A percentile compares a stretch with the other conserved stretches of the same genome.
phyloP scores from a whole-genome alignment of 805 yeast species.

The Blastobotrys parvus region DNA sequence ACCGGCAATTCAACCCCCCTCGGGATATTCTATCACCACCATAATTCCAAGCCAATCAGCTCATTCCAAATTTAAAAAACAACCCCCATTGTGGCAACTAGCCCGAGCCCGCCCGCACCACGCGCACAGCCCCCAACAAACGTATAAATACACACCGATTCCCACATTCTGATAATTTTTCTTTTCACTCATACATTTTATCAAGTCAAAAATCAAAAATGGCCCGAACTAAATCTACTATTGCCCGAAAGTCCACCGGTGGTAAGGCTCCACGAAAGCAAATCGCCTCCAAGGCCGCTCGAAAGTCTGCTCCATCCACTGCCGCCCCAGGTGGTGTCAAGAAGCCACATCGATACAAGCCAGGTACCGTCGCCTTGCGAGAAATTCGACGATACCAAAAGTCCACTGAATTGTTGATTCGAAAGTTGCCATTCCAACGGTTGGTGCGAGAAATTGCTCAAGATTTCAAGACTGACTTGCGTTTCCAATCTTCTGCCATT shows the following conservation, averaged over 20 bases:
- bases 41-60: too few species aligned
- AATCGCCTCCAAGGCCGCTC: conserved; percentile 83
- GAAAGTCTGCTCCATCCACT: conserved; percentile 74
- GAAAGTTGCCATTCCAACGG: conserved; percentile 88
- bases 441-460: conserved; percentile 84
- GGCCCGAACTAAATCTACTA: conserved; percentile 79
- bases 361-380: conserved; percentile 90
- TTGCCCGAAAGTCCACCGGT: conserved; percentile 81
- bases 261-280: conserved; percentile 93
- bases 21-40: too few species aligned
- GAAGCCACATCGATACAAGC: conserved; percentile 92
- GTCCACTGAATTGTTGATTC: conserved; percentile 76
- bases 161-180: not conserved
- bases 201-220: conserved; percentile 30
- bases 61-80: too few species aligned
- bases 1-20: too few species aligned
- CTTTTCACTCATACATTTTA: not conserved
- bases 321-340: conserved; percentile 79
- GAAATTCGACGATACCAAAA: conserved; percentile 90
- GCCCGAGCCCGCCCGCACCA: too few species aligned
- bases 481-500: conserved; percentile 84
- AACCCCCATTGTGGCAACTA: too few species aligned
- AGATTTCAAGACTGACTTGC: conserved; percentile 77
- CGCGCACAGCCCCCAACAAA: conserved; percentile 50
- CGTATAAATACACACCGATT: conserved; percentile 40